Conservation (phyloP, 148 eudicot genomes). For the Persicaria maculosa region DNA sequence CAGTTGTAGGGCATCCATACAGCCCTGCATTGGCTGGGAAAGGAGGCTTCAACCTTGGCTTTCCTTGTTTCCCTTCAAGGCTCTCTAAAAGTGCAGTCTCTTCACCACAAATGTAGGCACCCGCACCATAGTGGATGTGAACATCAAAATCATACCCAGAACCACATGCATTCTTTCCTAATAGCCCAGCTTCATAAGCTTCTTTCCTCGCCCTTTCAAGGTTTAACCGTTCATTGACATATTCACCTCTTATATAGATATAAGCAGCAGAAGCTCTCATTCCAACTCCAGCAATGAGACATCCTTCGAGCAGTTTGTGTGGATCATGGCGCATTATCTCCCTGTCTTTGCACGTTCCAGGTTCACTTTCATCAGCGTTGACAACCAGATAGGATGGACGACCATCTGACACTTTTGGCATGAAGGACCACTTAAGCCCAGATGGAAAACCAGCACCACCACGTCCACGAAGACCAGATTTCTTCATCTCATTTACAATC, state of each 20-base stretch:
- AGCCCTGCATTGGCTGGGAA: slow-evolving; percentile 90
- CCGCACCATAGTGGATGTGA: slow-evolving; percentile 87
- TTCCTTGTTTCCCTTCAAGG: slow-evolving; percentile 93
- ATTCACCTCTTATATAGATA: slow-evolving; percentile 88
- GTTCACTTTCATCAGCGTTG: slow-evolving; percentile 99
- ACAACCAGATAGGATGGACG: slow-evolving; percentile 90
- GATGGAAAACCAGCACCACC: slow-evolving; percentile 99
- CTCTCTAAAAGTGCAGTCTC: slow-evolving; percentile 92
- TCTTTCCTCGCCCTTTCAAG: slow-evolving; percentile 74
- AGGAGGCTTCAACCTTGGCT: slow-evolving; percentile 94
- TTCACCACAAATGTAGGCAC: slow-evolving; percentile 93
- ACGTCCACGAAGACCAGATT: slow-evolving; percentile 91
- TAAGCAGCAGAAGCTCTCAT: slow-evolving; percentile 88
- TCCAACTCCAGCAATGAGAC: slow-evolving; percentile 83
- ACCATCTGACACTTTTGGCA: slow-evolving; percentile 88
- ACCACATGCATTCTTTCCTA: slow-evolving; percentile 89
- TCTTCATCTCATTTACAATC: slow-evolving; percentile 85
- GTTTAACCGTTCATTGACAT: slow-evolving; percentile 71
- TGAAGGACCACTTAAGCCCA: slow-evolving; percentile 92
- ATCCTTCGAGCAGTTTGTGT: slow-evolving; percentile 79
- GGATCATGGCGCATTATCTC: slow-evolving; percentile 95
- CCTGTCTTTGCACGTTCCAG: slow-evolving; percentile 92
- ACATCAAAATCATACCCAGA: slow-evolving; percentile 94
- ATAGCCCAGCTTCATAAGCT: slow-evolving; percentile 72
- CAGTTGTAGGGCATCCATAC: slow-evolving; percentile 88